These are phyloP conservation scores for Flaveria ramosissima DNA, from an alignment of 129 eudicot genomes.

Conservation along the genomic window DNA sequence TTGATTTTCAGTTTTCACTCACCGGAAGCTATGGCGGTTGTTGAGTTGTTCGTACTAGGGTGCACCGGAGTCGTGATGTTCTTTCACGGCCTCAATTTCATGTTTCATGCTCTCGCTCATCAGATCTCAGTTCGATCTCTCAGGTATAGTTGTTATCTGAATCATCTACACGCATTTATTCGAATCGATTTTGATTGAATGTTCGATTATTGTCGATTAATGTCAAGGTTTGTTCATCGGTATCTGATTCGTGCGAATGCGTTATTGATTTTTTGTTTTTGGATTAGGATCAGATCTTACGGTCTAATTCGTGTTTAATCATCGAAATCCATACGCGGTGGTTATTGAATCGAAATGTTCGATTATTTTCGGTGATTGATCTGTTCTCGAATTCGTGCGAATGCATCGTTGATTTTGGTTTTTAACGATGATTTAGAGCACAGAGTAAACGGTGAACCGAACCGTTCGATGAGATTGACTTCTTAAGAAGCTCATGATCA, in stretches of 20 bases:
- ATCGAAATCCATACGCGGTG: too few species aligned
- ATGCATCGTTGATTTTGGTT: background rate
- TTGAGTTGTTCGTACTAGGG: slow-evolving; percentile 56
- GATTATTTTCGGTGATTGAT: background rate
- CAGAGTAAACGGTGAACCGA: too few species aligned
- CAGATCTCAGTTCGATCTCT: slow-evolving; percentile 53
- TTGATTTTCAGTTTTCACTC: background rate
- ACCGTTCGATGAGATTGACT: too few species aligned
- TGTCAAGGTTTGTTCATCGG: background rate
- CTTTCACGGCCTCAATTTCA: slow-evolving; percentile 68
- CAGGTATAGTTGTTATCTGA: slow-evolving; percentile 38
- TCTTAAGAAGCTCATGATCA: too few species aligned
- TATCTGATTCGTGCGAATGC: background rate
- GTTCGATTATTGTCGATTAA: background rate
- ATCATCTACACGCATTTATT: background rate
- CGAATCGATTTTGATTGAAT: background rate
- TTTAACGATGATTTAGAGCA: too few species aligned
- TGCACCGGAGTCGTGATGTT: slow-evolving; percentile 69
- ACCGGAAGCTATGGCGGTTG: slow-evolving; percentile 29
- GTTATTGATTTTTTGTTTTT: background rate
- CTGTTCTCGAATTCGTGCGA: background rate
- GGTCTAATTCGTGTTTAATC: too few species aligned
- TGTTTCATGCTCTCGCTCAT: slow-evolving; percentile 61
- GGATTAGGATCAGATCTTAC: background rate
- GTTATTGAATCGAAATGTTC: background rate